Percentiles rank a stretch among this genome's conserved stretches.
Evolutionary conservation across 306 rosid species (phyloP).

Genomic region (Quillaja saponaria): DNA sequence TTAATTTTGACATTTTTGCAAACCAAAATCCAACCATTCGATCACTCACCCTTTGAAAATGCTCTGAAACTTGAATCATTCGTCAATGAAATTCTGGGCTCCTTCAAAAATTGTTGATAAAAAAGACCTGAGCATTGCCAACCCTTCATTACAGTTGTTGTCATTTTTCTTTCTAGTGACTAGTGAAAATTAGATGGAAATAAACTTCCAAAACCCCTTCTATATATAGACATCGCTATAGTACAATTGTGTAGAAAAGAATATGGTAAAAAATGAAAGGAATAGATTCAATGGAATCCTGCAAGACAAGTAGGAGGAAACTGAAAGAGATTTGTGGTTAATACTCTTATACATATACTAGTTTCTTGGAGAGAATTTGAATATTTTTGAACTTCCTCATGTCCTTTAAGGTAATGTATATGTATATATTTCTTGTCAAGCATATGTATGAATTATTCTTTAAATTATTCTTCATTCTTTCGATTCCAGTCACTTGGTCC

Average conservation of each 20-base stretch:
- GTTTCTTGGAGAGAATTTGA: no score
- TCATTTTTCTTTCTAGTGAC: no score
- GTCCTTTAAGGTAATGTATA: no score
- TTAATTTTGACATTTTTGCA: background rate
- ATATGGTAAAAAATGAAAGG: background rate
- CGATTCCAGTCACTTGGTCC: no score
- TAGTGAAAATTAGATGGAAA: no score
- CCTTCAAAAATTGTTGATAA: background rate
- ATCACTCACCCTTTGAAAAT: conserved; percentile 23
- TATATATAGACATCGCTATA: conserved; percentile 14
- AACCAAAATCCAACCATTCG: background rate
- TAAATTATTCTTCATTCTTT: no score
- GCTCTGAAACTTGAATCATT: background rate
- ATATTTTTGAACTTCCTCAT: no score
- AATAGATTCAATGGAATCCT: conserved; percentile 16
- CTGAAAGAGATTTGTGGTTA: background rate
- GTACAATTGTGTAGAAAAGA: conserved; percentile 1
- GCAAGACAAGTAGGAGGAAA: conserved; percentile 32
- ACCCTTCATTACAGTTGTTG: conserved; percentile 17
- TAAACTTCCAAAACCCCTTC: background rate
- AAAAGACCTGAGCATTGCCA: conserved; percentile 10
- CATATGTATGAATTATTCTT: no score
- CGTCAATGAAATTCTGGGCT: background rate
- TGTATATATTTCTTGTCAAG: no score
- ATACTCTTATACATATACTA: no score